Evolutionary conservation across 2,329 filamentous ascomycete species (phyloP), one percentile per base, ranked within the genome.

Genomic region (Verticillium zaregamsianum): DNA sequence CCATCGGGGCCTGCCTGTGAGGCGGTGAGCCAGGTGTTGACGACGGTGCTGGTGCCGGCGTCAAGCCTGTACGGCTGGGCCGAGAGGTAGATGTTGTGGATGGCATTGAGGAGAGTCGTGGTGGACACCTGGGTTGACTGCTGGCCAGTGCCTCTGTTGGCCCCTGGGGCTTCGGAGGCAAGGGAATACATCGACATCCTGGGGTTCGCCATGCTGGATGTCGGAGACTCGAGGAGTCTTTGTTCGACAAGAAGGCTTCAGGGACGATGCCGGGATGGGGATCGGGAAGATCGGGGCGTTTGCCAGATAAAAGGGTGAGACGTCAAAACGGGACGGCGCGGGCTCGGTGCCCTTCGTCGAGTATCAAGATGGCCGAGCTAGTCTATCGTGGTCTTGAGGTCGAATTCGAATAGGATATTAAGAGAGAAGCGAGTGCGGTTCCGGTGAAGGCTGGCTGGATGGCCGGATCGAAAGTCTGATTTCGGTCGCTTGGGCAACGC

Each of bases 11-110:
- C 86, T 28, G 85, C 79, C 67, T 90, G 90, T 32, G 86, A 83
- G 20, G 92, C 91, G 3, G 92, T 96, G 59, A 95, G 84, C 93
- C 93, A 97, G 62, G 93, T 97, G 78, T 98, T 98, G 67, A 98
- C 92, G 0, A 95, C 93, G 45, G 98, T 76, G 73, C 92, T 97
- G 39, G 93, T 95, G 67, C 92, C 92, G 57, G 93, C 89, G 76
- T 99, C 95, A 55, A 99, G 85, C 65, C 84, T 83, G 74, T 96
- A 95, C n/a, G 94, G 87, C 70, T 92, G 87, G 33, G 88, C 88
- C 3, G 90, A 87, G 57, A 91, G 85, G 76, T 96, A 98, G 71
- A 91, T 90, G 68, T 92, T 93, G 78, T 99, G 95, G 55, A 97
- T 84, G 61, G 92, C 87, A 77, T 98, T 98, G 61, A 99, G 85